These are phyloP conservation scores for Saturnispora hagleri DNA, from an alignment of 805 yeast species.

Conservation along the genomic window DNA sequence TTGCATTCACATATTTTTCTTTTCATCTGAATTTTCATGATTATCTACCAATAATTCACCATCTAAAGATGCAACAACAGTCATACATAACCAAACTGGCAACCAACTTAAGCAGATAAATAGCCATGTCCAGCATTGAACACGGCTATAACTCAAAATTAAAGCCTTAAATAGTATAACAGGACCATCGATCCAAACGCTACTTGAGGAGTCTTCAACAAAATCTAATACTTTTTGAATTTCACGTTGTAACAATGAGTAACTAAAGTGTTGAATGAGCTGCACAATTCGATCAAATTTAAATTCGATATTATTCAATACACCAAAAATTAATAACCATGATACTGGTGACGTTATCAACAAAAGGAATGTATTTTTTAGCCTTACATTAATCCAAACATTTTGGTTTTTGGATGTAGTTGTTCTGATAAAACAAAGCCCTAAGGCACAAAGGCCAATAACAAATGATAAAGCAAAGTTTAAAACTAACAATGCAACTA, in stretches of 20 bases:
- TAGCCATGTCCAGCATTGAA: conserved; percentile 83
- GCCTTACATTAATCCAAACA: not conserved
- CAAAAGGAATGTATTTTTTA: conserved; percentile 21
- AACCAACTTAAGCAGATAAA: conserved; percentile 68
- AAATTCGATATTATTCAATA: conserved; percentile 16
- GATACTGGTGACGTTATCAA: conserved; percentile 26
- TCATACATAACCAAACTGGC: conserved; percentile 59
- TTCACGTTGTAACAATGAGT: conserved; percentile 14
- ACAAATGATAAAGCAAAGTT: conserved; percentile 75
- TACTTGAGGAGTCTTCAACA: conserved; percentile 8
- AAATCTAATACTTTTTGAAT: conserved; percentile 13
- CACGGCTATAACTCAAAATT: conserved; percentile 52
- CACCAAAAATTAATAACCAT: conserved; percentile 22
- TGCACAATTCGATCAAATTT: conserved; percentile 24
- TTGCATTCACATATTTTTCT: conserved; percentile 9
- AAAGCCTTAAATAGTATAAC: conserved; percentile 41
- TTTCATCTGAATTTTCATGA: conserved; percentile 8
- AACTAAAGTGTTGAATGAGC: conserved; percentile 23
- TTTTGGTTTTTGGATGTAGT: conserved; percentile 11
- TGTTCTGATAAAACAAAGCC: conserved; percentile 55
- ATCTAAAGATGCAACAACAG: conserved; percentile 20
- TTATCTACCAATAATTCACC: conserved; percentile 7
- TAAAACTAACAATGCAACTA: conserved; percentile 67
- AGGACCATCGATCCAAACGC: conserved; percentile 24
- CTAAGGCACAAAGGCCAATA: conserved; percentile 64